phyloP scores from a whole-genome alignment of 2,329 filamentous ascomycete genomes.

The Coniochaeta ligniaria region DNA sequence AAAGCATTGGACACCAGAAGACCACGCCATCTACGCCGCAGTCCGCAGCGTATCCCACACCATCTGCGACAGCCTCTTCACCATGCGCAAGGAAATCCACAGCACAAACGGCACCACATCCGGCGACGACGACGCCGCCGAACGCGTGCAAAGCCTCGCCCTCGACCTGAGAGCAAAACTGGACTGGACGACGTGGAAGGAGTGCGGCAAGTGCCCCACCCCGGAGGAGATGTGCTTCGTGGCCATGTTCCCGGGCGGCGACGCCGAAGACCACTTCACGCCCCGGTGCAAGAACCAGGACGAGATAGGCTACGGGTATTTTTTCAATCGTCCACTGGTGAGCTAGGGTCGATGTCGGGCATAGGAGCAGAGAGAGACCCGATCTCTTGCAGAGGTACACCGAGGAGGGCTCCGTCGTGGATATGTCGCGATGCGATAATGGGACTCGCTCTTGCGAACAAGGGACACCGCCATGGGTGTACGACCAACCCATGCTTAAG shows the following conservation, averaged over 20 bases:
- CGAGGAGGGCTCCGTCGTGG: neutral
- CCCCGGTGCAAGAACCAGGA: neutral
- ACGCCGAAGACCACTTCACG: conserved; percentile 8
- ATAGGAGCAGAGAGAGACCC: too few species aligned
- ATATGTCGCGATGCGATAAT: neutral
- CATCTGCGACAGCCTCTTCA: conserved; percentile 29
- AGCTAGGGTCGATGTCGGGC: neutral
- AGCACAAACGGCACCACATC: neutral
- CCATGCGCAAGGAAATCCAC: conserved; percentile 16
- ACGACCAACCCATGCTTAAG: too few species aligned
- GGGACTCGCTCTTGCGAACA: neutral
- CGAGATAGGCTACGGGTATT: neutral
- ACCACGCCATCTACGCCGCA: conserved; percentile 36
- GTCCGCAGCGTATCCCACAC: conserved; percentile 27
- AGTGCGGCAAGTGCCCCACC: conserved; percentile 21
- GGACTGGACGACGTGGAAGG: conserved; percentile 26
- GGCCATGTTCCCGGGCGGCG: conserved; percentile 30
- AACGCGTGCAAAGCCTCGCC: conserved; percentile 1
- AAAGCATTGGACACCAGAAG: conserved; percentile 26
- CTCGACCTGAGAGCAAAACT: conserved; percentile 18
- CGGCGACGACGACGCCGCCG: conserved; percentile 9
- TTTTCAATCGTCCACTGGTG: neutral
- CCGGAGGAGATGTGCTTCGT: conserved; percentile 26
- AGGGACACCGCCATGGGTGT: neutral
- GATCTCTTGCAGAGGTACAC: neutral